Conservation (phyloP, 495 filamentous ascomycete genomes). For the Trypethelium eluteriae region DNA sequence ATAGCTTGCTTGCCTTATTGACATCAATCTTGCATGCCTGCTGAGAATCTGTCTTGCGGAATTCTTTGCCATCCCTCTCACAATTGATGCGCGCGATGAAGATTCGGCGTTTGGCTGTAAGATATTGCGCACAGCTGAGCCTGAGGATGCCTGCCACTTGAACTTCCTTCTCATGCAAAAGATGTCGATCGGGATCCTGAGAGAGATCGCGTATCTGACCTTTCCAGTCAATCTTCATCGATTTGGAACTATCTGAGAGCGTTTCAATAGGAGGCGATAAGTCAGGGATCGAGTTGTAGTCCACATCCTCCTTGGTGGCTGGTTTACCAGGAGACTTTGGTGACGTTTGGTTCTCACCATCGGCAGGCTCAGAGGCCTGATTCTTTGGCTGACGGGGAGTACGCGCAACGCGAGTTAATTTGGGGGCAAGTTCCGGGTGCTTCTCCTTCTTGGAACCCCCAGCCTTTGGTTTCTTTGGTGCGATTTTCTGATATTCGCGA, state of each 20-base stretch:
- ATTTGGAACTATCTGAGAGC: conserved; percentile 51
- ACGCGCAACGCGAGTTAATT: conserved; percentile 19
- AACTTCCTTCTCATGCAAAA: conserved; percentile 75
- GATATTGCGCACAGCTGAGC: conserved; percentile 81
- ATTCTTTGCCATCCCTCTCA: conserved; percentile 67
- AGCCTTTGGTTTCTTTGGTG: conserved; percentile 17
- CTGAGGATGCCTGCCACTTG: conserved; percentile 71
- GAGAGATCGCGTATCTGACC: conserved; percentile 70
- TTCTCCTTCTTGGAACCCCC: conserved; percentile 23
- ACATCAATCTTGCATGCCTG: conserved; percentile 97
- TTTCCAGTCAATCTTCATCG: conserved; percentile 82
- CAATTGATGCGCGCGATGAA: conserved; percentile 70
- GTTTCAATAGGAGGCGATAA: conserved; percentile 65
- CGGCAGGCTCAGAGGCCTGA: conserved; percentile 25
- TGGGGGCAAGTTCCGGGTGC: conserved; percentile 10
- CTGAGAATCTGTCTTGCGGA: conserved; percentile 95
- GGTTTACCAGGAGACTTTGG: conserved; percentile 28
- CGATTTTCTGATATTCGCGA: conserved; percentile 18
- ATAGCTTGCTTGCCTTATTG: conserved; percentile 95
- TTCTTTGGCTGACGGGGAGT: conserved; percentile 23
- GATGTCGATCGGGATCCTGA: conserved; percentile 65
- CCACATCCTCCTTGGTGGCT: conserved; percentile 73
- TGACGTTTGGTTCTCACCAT: conserved; percentile 19
- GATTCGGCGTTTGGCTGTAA: conserved; percentile 91
- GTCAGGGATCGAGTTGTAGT: conserved; percentile 72